A percentile compares a stretch with the other conserved stretches of the same genome.
These are phyloP conservation scores for Claviceps paspali DNA, from an alignment of 2,329 filamentous ascomycete genomes.

Conservation along the genomic window DNA sequence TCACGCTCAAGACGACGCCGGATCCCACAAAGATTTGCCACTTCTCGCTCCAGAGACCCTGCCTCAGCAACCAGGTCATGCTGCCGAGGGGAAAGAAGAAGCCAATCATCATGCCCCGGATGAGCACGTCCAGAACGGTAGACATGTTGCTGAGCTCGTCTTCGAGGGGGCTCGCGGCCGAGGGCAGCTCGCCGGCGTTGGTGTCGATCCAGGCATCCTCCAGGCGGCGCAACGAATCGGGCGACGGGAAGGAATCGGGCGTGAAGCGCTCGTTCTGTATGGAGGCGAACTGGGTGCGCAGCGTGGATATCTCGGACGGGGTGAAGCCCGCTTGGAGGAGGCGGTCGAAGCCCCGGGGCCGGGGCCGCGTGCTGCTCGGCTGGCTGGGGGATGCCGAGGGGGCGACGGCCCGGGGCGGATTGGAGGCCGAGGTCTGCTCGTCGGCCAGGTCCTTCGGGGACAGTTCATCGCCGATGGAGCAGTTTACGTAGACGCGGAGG, in stretches of 20 bases:
- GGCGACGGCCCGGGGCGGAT: constrained; percentile 30
- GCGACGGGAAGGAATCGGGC: constrained; percentile 75
- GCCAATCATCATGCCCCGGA: constrained; percentile 77
- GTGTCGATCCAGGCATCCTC: constrained; percentile 88
- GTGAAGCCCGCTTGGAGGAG: constrained; percentile 72
- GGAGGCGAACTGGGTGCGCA: constrained; percentile 77
- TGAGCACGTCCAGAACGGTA: constrained; percentile 60
- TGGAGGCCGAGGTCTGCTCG: constrained; percentile 39
- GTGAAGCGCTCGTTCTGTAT: constrained; percentile 73
- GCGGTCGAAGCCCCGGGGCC: constrained; percentile 67
- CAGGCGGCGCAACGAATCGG: constrained; percentile 56
- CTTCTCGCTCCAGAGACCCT: constrained; percentile 72
- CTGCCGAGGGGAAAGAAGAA: constrained; percentile 92
- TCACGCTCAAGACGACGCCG: constrained; percentile 65
- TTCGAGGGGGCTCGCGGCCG: constrained; percentile 22
- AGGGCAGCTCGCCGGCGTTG: constrained; percentile 29
- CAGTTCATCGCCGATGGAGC: constrained; percentile 70
- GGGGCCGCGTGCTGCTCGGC: constrained; percentile 15
- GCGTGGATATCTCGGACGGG: constrained; percentile 62
- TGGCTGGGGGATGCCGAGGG: constrained; percentile 10
- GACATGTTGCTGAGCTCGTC: constrained; percentile 36
- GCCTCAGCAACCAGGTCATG: constrained; percentile 68
- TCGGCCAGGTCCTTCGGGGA: constrained; percentile 50
- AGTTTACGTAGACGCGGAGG: constrained; percentile 71
- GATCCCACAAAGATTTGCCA: constrained; percentile 78